Base-by-base conservation (phyloP, 1,139 yeast species). In the Candida glucosophila region DNA sequence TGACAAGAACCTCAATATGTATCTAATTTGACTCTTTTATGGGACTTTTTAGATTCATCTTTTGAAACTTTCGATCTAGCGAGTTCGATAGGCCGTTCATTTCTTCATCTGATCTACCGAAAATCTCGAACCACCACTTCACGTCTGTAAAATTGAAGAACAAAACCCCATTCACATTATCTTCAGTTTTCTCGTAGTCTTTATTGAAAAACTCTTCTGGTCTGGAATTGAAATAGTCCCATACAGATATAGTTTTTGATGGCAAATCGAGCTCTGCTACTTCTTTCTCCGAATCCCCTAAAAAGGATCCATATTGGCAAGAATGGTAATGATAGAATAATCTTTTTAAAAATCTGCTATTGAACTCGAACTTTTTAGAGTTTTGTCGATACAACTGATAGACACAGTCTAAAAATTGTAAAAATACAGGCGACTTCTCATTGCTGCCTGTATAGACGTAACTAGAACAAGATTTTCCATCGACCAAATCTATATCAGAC, bases 291-390 rank as follows among this genome's bases (percentile, higher is more conserved):
- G 70, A 67, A 44, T 90, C 81, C 41, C 72, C 75, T 26, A 92
- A 51, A 43, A 90, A 90, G 1, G 95, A 75, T 3, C 98, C 98
- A 49, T 86, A 90, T 48, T 90, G 98, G 44, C 97, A 86, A 1
- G 96, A 82, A 45, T 88, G 85, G 24, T 81, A 61, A 50, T 90
- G 98, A 44, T 90, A 90, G 18, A 85, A 66, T 28, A 90, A 56
- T 26, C 97, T 57, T 40, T 95, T 69, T 37, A 92, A 53, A 42
- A 90, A 86, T 26, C 96, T 58, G 46, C 88, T 95, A 42, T 88
- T 86, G 55, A 77, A 88, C 51, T 90, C 95, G 51, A 90, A 90
- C 23, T 62, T 55, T 1, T 56, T 45, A 0, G 95, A 94, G 36
- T 72, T 67, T 45, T 86, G 95, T 9, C 75, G 55, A 30, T 70